A percentile compares a stretch with the other conserved stretches of the same genome.
Conservation (phyloP, 2,329 filamentous ascomycete genomes). For the Monosporascus ibericus region DNA sequence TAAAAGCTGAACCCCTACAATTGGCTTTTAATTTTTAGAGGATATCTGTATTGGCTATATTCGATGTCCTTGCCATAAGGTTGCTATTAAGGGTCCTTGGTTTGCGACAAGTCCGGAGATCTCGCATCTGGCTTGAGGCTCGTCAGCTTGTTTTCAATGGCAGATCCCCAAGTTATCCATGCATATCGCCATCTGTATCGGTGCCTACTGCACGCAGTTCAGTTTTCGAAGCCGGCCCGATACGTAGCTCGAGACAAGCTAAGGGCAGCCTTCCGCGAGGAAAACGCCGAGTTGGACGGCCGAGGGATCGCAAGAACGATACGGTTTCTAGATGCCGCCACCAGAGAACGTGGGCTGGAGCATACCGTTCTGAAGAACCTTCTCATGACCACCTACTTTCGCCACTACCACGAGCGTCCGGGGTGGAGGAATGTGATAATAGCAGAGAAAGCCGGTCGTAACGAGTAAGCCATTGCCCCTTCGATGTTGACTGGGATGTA, state of each 20-base stretch:
- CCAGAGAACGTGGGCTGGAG: constrained; percentile 59
- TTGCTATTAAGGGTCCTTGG: no score
- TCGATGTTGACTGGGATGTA: background rate
- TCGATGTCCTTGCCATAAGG: no score
- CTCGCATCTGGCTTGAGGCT: no score
- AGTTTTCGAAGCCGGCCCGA: constrained; percentile 64
- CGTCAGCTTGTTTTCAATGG: constrained; percentile 14
- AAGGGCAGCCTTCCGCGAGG: constrained; percentile 52
- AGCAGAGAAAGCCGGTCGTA: constrained; percentile 10
- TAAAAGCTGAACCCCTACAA: no score
- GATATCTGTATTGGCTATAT: no score
- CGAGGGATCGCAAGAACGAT: constrained; percentile 57
- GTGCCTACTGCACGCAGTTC: constrained; percentile 61
- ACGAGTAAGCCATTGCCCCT: constrained; percentile 7
- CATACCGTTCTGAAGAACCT: constrained; percentile 68
- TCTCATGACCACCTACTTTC: constrained; percentile 42
- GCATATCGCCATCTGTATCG: constrained; percentile 69
- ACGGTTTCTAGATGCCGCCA: constrained; percentile 63
- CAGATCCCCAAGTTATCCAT: constrained; percentile 43
- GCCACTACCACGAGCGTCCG: constrained; percentile 21
- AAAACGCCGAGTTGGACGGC: constrained; percentile 38
- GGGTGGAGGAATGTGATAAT: constrained; percentile 19
- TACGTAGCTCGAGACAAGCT: constrained; percentile 55
- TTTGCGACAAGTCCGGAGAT: no score
- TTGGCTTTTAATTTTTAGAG: no score